These are phyloP conservation scores for Trichoderma hamatum DNA, from an alignment of 2,329 filamentous ascomycete species.

Conservation along the genomic window DNA sequence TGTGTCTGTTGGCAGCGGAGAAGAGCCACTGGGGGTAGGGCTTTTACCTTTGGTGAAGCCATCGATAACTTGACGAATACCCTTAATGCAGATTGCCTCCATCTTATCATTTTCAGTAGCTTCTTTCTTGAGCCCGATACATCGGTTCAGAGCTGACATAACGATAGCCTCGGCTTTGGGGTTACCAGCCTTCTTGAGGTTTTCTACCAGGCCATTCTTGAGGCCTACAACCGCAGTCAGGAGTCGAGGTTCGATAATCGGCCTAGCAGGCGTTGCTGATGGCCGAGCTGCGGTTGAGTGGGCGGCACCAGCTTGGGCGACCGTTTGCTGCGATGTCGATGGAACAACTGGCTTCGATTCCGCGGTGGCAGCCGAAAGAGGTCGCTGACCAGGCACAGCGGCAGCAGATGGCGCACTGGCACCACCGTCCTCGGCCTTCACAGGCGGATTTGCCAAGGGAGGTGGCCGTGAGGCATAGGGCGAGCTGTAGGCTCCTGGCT, in stretches of 20 bases:
- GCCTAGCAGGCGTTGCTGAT: constrained; percentile 35
- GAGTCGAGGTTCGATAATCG: constrained; percentile 50
- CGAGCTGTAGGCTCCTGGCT: constrained; percentile 43
- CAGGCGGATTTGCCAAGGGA: constrained; percentile 33
- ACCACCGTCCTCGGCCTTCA: constrained; percentile 38
- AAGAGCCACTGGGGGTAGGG: constrained; percentile 38
- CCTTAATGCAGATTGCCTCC: constrained; percentile 52
- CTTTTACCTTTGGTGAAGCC: constrained; percentile 47
- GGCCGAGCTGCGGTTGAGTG: constrained; percentile 37
- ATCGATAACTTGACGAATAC: constrained; percentile 47
- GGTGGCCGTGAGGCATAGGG: constrained; percentile 44
- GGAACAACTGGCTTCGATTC: constrained; percentile 30
- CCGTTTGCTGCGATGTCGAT: constrained; percentile 27
- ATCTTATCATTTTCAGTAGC: constrained; percentile 50
- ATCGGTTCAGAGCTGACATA: constrained; percentile 57
- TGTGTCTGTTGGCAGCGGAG: constrained; percentile 32
- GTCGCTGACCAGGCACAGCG: constrained; percentile 22
- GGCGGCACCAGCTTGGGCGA: constrained; percentile 28
- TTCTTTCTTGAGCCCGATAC: constrained; percentile 51
- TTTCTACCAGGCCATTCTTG: constrained; percentile 51
- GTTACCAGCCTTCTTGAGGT: constrained; percentile 48
- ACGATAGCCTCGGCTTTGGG: constrained; percentile 52
- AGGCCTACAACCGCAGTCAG: constrained; percentile 49
- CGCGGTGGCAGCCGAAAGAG: constrained; percentile 26
- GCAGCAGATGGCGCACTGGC: constrained; percentile 29